phyloP scores from a whole-genome alignment of 495 filamentous ascomycete genomes.

The Penicillium robsamsonii region DNA sequence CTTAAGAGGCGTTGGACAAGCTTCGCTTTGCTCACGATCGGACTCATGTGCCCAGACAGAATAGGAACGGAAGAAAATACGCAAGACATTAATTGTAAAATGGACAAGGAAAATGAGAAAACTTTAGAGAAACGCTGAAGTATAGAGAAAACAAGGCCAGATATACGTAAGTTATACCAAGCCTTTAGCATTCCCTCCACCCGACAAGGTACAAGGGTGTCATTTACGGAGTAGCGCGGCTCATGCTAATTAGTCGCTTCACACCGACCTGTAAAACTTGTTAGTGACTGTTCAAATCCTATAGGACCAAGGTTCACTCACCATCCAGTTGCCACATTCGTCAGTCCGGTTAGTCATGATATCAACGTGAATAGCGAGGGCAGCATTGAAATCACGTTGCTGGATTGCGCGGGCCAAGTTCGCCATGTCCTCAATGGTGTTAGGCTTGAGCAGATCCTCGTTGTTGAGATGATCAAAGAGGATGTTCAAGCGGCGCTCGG shows the following conservation, averaged over 20 bases:
- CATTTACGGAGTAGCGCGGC: slow-evolving; percentile 64
- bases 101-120: slow-evolving; percentile 23
- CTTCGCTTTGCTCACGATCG: slow-evolving; percentile 25
- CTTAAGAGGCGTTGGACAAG: slow-evolving; percentile 6
- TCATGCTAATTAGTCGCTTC: slow-evolving; percentile 90
- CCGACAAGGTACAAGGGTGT: not conserved
- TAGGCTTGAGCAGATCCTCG: slow-evolving; percentile 77
- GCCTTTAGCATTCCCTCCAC: slow-evolving; percentile 9
- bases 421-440: slow-evolving; percentile 70
- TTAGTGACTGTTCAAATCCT: slow-evolving; percentile 6
- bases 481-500: slow-evolving; percentile 84
- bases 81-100: slow-evolving; percentile 30
- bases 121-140: slow-evolving; percentile 10
- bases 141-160: slow-evolving; percentile 13
- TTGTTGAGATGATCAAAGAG: slow-evolving; percentile 98
- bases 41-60: slow-evolving; percentile 16
- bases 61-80: slow-evolving; percentile 19
- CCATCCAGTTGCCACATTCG: slow-evolving; percentile 95
- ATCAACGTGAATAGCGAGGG: slow-evolving; percentile 71
- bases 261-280: slow-evolving; percentile 69
- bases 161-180: slow-evolving; percentile 15
- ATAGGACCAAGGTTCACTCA: slow-evolving; percentile 45
- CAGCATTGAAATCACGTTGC: slow-evolving; percentile 70
- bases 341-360: slow-evolving; percentile 78
- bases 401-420: slow-evolving; percentile 67